Evolutionary conservation across 2,329 filamentous ascomycete species (phyloP), one percentile per base, ranked within the genome.

Genomic region (Fusarium sp.): DNA sequence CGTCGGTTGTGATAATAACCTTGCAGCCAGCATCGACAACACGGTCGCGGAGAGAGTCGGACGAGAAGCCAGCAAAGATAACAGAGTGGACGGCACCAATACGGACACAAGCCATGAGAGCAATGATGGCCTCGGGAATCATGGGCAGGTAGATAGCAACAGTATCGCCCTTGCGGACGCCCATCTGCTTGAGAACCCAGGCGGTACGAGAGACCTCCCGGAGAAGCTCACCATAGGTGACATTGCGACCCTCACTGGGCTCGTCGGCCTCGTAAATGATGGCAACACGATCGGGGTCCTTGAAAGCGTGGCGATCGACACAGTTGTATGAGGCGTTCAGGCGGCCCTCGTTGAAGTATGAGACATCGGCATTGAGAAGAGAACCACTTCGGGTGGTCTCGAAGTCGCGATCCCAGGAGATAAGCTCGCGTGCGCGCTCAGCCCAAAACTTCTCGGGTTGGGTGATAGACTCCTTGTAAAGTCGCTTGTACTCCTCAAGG

Each of bases 181-280:
- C 96, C 89, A 97, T 96, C 84, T 95, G 89, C 86, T 94, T 97
- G 74, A 99, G 87, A 24, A 92, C 91, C 84, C 93, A 93, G 43
- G 96, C 92, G 18, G 93, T 89, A 80, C 89, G 92, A 76, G 92
- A 98, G 52, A 99, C 95, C 81, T 99, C 89, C 69, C 94, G 91
- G 66, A 98, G 88, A 53, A 99, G 91, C 86, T 99, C 94, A 75
- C 92, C 89, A 76, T 98, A 99, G 70, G 93, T 96, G 80, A 99
- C 91, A 71, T 87, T 94, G 72, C 95, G 93, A 77, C 96, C 94
- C 78, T 97, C 92, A 55, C 83, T 86, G 41, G 91, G 89, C 82
- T 99, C 96, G 77, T 99, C 96, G 65, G 94, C 95, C 85, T 99
- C 96, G 85, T 98, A 99, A 84, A 98, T 97, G 83, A 99, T 97